Evolutionary conservation across 163 green algal genomes (phyloP).

Genomic region (Scenedesmus sp.): DNA sequence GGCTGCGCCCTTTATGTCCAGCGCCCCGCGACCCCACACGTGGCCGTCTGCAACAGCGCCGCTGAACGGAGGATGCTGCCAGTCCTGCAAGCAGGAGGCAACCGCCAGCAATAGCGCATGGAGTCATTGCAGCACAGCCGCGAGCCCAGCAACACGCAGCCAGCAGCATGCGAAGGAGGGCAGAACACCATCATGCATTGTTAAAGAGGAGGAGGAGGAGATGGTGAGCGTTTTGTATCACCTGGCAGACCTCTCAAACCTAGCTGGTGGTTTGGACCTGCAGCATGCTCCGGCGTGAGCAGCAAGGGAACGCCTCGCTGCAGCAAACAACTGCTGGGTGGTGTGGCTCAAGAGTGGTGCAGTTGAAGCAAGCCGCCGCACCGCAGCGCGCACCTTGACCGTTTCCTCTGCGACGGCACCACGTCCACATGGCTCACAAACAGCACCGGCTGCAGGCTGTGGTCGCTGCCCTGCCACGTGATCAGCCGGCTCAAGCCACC

Average conservation of each 20-base stretch:
- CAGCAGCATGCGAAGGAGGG: background rate
- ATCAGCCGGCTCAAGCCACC: conserved; percentile 60
- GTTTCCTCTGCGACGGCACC: conserved; percentile 64
- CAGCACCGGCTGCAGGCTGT: conserved; percentile 56
- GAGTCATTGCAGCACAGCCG: no score
- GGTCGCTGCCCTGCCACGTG: conserved; percentile 63
- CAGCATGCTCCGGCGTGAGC: no score
- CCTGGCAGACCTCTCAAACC: no score
- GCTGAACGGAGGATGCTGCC: conserved; percentile 66
- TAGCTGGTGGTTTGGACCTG: no score
- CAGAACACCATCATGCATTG: no score
- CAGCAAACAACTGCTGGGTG: no score
- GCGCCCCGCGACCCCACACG: conserved; percentile 66
- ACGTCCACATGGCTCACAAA: conserved; percentile 70
- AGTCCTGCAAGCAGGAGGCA: conserved; percentile 38
- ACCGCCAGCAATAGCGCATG: no score
- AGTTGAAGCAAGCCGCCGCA: background rate
- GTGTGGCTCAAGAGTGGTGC: no score
- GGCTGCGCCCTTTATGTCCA: conserved; percentile 65
- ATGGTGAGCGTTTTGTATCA: no score
- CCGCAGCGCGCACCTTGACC: background rate
- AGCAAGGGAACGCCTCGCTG: no score
- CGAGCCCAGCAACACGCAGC: background rate
- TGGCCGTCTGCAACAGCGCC: conserved; percentile 62
- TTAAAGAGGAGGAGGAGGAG: no score